Evolutionary conservation across 23 red algal species (phyloP).

Genomic region (Pyropia yezoensis): DNA sequence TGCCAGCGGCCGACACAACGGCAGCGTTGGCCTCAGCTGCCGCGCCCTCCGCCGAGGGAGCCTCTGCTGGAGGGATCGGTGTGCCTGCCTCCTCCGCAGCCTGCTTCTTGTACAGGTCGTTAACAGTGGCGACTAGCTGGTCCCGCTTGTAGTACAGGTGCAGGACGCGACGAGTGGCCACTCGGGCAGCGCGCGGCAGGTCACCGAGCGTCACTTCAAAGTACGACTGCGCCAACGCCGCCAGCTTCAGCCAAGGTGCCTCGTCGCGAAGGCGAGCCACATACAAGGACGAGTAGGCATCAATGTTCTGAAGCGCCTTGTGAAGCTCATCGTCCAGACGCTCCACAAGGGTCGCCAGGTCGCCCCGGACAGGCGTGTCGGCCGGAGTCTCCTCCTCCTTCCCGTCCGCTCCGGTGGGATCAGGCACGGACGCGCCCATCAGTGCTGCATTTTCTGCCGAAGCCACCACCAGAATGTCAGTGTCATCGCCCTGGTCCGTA

Average conservation of each 20-base stretch:
- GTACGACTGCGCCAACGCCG: conserved; percentile 58
- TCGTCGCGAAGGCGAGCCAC: conserved; percentile 88
- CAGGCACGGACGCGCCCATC: conserved; percentile 21
- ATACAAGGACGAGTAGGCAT: conserved; percentile 87
- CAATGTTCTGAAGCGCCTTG: conserved; percentile 77
- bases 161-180: conserved; percentile 76
- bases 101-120: conserved; percentile 23
- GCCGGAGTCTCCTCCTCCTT: background rate
- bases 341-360: conserved; percentile 84
- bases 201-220: conserved; percentile 30
- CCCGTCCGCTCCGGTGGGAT: conserved; percentile 15
- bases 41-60: background rate
- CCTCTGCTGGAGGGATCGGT: background rate
- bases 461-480: conserved; percentile 24
- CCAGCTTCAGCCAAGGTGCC: conserved; percentile 45
- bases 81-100: conserved; percentile 12
- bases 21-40: no score
- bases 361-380: conserved; percentile 51
- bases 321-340: conserved; percentile 90
- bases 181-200: conserved; percentile 49
- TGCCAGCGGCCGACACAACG: background rate
- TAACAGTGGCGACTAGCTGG: conserved; percentile 38
- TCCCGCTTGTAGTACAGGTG: conserved; percentile 95
- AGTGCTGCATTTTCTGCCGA: conserved; percentile 1
- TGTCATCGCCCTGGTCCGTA: conserved; percentile 57